phyloP scores from a whole-genome alignment of 1,284 basidiomycete species.

The Irpex sp. region DNA sequence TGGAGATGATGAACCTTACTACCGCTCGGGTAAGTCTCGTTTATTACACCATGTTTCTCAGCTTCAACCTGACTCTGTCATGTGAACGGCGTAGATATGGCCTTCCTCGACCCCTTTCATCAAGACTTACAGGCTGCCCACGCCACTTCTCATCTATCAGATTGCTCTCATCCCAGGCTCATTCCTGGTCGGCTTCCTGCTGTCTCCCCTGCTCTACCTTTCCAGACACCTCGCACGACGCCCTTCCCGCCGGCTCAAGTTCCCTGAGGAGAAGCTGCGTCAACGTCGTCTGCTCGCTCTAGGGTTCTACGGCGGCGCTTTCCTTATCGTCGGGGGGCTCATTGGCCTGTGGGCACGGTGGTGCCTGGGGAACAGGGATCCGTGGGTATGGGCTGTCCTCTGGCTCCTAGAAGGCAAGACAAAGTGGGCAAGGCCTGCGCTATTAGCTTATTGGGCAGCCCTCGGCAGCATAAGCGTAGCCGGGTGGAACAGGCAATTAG shows the following conservation, averaged over 20 bases:
- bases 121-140: conserved; percentile 91
- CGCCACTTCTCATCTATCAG: conserved; percentile 90
- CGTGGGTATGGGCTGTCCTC: conserved; percentile 85
- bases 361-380: conserved; percentile 82
- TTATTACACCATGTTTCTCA: not conserved
- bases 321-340: conserved; percentile 79
- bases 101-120: conserved; percentile 81
- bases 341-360: conserved; percentile 92
- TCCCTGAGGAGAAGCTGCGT: conserved; percentile 83
- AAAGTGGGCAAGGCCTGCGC: conserved; percentile 78
- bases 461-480: conserved; percentile 83
- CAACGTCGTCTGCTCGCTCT: conserved; percentile 84
- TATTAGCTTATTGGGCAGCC: conserved; percentile 85
- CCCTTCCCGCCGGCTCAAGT: conserved; percentile 85
- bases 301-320: conserved; percentile 80
- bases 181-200: conserved; percentile 86
- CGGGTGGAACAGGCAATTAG: conserved; percentile 89
- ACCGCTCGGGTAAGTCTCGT: conserved; percentile 61
- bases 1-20: conserved; percentile 84
- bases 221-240: conserved; percentile 91
- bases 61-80: conserved; percentile 2
- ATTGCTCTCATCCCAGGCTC: conserved; percentile 92
- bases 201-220: conserved; percentile 92
- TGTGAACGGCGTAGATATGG: conserved; percentile 56
- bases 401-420: conserved; percentile 74